Percentiles rank a stretch among this genome's conserved stretches.
Conservation (phyloP, 441 rosid genomes). For the Pelargonium australe region DNA sequence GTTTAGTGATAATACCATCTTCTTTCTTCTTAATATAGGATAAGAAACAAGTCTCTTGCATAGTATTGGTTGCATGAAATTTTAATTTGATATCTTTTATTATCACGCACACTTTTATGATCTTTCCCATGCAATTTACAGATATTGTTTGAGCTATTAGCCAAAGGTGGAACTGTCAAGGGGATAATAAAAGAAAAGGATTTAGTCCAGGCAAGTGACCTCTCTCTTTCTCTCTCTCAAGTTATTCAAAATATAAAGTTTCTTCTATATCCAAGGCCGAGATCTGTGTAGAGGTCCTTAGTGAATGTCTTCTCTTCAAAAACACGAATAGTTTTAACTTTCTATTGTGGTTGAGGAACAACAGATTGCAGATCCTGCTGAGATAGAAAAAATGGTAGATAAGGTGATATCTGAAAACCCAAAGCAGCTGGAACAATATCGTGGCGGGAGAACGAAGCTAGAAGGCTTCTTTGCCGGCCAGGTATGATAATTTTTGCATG, state of each 20-base stretch:
- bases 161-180: slow-evolving; percentile 85
- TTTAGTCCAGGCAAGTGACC: slow-evolving; percentile 74
- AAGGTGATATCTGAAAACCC: slow-evolving; percentile 65
- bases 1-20: not conserved
- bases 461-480: slow-evolving; percentile 85
- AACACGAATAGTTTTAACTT: not conserved
- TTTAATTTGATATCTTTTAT: not conserved
- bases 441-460: slow-evolving; percentile 75
- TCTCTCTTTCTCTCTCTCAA: not conserved
- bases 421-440: slow-evolving; percentile 81
- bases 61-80: not conserved
- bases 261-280: not conserved
- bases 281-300: not conserved
- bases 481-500: slow-evolving; percentile 32
- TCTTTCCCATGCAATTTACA: slow-evolving; percentile 24
- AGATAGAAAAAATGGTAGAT: slow-evolving; percentile 73
- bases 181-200: slow-evolving; percentile 71
- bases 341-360: slow-evolving; percentile 21
- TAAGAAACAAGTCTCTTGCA: not conserved
- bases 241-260: too few species aligned
- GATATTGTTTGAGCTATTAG: slow-evolving; percentile 80
- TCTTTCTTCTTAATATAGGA: not conserved
- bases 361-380: slow-evolving; percentile 73
- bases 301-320: too few species aligned
- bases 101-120: not conserved